Conservation (phyloP, 129 eudicot genomes). For the Ambrosia trifida region DNA sequence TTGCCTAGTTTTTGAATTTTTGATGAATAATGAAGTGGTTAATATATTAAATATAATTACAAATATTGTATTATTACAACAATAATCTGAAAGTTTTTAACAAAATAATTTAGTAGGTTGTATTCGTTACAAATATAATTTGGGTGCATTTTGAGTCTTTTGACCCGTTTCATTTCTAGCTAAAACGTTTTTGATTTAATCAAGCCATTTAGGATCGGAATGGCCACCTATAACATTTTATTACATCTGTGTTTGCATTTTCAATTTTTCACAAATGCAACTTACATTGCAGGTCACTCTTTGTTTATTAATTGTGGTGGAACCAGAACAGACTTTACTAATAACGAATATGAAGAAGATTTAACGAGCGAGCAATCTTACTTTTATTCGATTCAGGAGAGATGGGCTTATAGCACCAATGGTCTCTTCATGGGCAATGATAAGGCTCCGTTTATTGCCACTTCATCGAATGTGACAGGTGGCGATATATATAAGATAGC, state of each 20-base stretch:
- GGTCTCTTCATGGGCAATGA: constrained; percentile 53
- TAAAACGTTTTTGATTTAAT: not conserved
- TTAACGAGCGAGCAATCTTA: constrained; percentile 41
- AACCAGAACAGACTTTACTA: constrained; percentile 33
- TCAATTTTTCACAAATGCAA: constrained; percentile 7
- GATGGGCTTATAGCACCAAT: constrained; percentile 78
- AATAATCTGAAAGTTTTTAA: too few relatives aligned
- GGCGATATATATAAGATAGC: constrained; percentile 51
- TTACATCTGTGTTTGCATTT: not conserved
- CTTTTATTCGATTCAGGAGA: constrained; percentile 38
- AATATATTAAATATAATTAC: too few relatives aligned
- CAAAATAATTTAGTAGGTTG: too few relatives aligned
- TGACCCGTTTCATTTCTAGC: not conserved
- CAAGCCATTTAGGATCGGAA: not conserved
- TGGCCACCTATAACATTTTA: not conserved
- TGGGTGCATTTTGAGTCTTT: not conserved
- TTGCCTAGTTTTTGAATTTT: not conserved
- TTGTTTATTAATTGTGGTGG: constrained; percentile 82
- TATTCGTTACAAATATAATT: not conserved
- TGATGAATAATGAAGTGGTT: not conserved
- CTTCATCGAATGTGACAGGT: constrained; percentile 23
- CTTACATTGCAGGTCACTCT: constrained; percentile 45
- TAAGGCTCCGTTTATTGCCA: constrained; percentile 27
- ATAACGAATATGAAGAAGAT: constrained; percentile 53
- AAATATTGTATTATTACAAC: not conserved